These are phyloP conservation scores for Coemansia sp. DNA, from an alignment of 192 early-diverging fungal species.

Conservation along the genomic window DNA sequence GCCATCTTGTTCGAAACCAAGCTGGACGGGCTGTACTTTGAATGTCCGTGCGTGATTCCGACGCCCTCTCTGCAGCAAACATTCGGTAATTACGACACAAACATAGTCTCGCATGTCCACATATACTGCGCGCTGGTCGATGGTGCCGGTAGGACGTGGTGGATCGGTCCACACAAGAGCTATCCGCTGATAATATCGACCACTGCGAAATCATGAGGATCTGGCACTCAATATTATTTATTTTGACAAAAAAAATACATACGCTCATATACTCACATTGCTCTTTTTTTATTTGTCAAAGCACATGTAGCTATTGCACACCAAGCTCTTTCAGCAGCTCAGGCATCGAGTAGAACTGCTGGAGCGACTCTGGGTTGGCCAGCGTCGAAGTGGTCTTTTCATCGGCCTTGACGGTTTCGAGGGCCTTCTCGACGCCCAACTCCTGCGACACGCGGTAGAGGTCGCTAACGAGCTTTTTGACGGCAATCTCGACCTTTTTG, in stretches of 20 bases:
- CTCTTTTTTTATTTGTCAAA: no score
- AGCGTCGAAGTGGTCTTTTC: slow-evolving; percentile 79
- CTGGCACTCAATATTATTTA: no score
- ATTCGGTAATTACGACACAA: slow-evolving; percentile 30
- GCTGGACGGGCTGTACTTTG: slow-evolving; percentile 40
- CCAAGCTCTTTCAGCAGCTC: slow-evolving; percentile 28
- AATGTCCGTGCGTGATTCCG: slow-evolving; percentile 35
- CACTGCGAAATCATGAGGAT: slow-evolving; percentile 20
- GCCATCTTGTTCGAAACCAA: slow-evolving; percentile 34
- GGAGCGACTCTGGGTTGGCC: slow-evolving; percentile 85
- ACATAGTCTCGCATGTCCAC: slow-evolving; percentile 27
- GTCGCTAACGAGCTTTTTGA: slow-evolving; percentile 66
- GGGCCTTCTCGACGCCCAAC: slow-evolving; percentile 56
- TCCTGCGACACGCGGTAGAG: slow-evolving; percentile 44
- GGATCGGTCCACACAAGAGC: slow-evolving; percentile 43
- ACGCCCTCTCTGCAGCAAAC: slow-evolving; percentile 24
- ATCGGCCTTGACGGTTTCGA: slow-evolving; percentile 56
- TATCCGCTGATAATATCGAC: slow-evolving; percentile 44
- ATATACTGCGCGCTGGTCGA: slow-evolving; percentile 37
- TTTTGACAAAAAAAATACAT: not conserved
- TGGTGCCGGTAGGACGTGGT: slow-evolving; percentile 14
- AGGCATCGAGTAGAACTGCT: slow-evolving; percentile 79
- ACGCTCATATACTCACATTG: no score
- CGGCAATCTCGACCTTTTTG: slow-evolving; percentile 97
- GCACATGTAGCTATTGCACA: no score